Base-by-base conservation (phyloP, 2,329 filamentous ascomycete species). In the Alternaria incomplexa region DNA sequence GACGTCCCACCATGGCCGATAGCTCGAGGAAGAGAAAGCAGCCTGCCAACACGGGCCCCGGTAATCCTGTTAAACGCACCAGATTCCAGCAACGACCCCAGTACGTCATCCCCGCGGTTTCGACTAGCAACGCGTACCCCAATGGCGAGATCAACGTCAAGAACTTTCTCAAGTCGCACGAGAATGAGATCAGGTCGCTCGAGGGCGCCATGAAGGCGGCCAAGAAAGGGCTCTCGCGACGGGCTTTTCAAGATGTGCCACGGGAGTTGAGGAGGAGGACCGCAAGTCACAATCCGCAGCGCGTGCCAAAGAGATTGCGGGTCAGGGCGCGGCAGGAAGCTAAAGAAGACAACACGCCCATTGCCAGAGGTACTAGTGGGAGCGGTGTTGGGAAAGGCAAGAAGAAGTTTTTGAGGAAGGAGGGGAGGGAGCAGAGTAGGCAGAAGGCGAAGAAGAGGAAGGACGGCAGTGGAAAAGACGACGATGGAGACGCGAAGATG, bases 231-330 rank as follows among this genome's bases (percentile, higher is more conserved):
- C 73, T 88, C 63, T 84, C 87, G 46, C 89, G 88, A 61, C 87
- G 95, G 55, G 94, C 95, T 13, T 98, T 98, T 75, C 96, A 99
- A 79, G 88, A 93, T 70, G 91, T 99, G 6, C 96, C 96, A 1
- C 88, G 93, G 69, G 89, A 90, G 53, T 83, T 99, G 86, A 86
- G 96, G 68, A 86, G 96, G 67, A 87, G 96, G 71, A 97, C 95
- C 0, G 96, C 95, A 20, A 97, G 93, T 78, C 96, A 99, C 81
- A 97, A 99, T 85, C 91, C 92, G 36, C 97, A 95, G 81, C 88
- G 91, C 65, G 90, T 99, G 15, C 96, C 96, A 3, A 91, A 90
- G 75, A 84, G 93, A 65, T 81, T 98, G 74, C 87, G 91, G 59
- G 82, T 82, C 43, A 87, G 91, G 69, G 93, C 93, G 1, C 87